A percentile compares a stretch with the other conserved stretches of the same genome.
phyloP scores from a whole-genome alignment of 1,284 basidiomycete genomes.

The Ustilago curta region DNA sequence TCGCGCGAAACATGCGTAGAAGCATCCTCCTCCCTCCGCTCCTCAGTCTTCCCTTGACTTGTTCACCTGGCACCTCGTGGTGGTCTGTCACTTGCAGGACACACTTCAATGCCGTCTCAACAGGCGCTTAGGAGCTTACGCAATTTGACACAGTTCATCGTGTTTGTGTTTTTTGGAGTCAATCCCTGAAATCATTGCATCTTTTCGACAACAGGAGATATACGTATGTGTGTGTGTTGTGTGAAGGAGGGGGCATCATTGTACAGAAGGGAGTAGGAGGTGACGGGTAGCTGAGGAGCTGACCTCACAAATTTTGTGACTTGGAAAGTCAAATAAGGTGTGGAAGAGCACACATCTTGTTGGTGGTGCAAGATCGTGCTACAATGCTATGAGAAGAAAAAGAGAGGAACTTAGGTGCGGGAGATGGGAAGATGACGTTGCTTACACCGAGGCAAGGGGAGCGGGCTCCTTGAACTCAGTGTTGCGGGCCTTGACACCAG shows the following conservation, averaged over 20 bases:
- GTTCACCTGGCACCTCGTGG: background rate
- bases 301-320: conserved; percentile 23
- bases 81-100: background rate
- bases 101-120: no score
- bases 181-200: conserved; percentile 46
- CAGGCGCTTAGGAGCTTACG: background rate
- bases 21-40: background rate
- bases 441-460: conserved; percentile 78
- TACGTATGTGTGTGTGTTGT: conserved; percentile 16
- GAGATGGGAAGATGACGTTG: no score
- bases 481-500: conserved; percentile 84
- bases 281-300: conserved; percentile 4
- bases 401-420: background rate
- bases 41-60: background rate
- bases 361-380: conserved; percentile 13
- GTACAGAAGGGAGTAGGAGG: conserved; percentile 32
- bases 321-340: conserved; percentile 13
- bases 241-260: conserved; percentile 32
- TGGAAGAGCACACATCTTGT: background rate
- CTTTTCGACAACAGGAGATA: conserved; percentile 37
- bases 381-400: conserved; percentile 10
- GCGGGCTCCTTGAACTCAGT: conserved; percentile 91
- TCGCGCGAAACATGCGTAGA: conserved; percentile 13
- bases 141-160: background rate
- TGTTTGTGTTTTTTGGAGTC: conserved; percentile 18